phyloP scores from a whole-genome alignment of 306 rosid genomes.

The Corylus americana region DNA sequence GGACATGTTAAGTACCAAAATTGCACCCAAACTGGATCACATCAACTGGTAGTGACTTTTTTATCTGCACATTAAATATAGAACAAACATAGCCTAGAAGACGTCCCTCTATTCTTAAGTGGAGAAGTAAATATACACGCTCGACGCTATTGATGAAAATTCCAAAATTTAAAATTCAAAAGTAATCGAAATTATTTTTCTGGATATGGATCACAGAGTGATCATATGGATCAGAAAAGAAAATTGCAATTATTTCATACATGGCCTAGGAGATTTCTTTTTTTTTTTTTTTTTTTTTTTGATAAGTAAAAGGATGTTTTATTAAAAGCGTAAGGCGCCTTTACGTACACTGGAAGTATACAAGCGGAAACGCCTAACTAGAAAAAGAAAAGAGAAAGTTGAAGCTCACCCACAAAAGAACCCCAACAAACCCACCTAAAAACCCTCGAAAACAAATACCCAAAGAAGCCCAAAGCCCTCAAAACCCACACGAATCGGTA shows the following conservation, averaged over 20 bases:
- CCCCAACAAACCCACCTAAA: no score
- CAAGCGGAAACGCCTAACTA: no score
- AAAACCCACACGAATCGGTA: no score
- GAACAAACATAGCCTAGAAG: not conserved
- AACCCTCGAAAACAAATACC: no score
- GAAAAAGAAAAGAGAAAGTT: no score
- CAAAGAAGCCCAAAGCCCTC: no score
- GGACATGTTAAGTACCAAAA: not conserved
- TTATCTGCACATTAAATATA: not conserved
- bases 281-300: not conserved
- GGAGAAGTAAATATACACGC: no score
- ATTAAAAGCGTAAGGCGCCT: no score
- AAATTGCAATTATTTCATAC: not conserved
- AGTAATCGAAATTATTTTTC: not conserved
- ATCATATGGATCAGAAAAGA: not conserved
- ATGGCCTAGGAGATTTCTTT: not conserved
- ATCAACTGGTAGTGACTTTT: not conserved
- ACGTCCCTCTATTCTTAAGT: no score
- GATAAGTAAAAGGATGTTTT: no score
- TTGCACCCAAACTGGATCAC: not conserved
- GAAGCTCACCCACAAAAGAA: no score
- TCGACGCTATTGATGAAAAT: not conserved
- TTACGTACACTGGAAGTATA: no score
- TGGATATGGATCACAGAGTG: not conserved
- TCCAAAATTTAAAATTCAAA: not conserved